phyloP scores from a whole-genome alignment of 2,329 filamentous ascomycete genomes.

The Apiospora malaysiana region DNA sequence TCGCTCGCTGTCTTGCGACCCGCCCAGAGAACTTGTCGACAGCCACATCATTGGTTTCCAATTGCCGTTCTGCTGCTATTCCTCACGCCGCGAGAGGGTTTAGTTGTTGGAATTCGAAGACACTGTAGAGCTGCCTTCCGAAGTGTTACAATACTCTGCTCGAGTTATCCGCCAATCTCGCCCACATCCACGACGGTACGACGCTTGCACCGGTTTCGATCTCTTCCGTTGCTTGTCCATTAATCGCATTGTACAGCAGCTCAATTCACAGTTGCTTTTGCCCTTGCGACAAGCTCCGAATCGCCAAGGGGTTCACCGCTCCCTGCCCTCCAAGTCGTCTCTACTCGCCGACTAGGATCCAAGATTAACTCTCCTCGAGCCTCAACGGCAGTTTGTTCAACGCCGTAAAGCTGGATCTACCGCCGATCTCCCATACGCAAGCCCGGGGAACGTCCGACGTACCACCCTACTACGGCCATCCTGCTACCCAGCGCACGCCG shows the following conservation, averaged over 20 bases:
- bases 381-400: constrained; percentile 45
- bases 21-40: constrained; percentile 3
- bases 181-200: constrained; percentile 3
- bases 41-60: not conserved
- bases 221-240: not conserved
- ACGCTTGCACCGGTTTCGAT: constrained; percentile 12
- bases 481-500: constrained; percentile 68
- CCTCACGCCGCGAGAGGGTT: not conserved
- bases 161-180: constrained; percentile 11
- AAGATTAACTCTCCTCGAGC: constrained; percentile 23
- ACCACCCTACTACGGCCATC: constrained; percentile 69
- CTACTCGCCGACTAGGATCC: not conserved
- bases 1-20: not conserved
- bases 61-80: constrained; percentile 3
- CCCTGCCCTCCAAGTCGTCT: constrained; percentile 20
- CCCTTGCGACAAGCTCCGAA: not conserved
- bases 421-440: constrained; percentile 83
- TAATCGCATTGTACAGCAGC: constrained; percentile 5
- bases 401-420: constrained; percentile 94
- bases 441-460: constrained; percentile 77
- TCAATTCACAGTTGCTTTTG: constrained; percentile 10
- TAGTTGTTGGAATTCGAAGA: not conserved
- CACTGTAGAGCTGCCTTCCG: not conserved
- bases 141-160: constrained; percentile 10
- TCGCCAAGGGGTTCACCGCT: not conserved